phyloP scores from a whole-genome alignment of 2,329 filamentous ascomycete genomes.

The Fusarium newnesense region DNA sequence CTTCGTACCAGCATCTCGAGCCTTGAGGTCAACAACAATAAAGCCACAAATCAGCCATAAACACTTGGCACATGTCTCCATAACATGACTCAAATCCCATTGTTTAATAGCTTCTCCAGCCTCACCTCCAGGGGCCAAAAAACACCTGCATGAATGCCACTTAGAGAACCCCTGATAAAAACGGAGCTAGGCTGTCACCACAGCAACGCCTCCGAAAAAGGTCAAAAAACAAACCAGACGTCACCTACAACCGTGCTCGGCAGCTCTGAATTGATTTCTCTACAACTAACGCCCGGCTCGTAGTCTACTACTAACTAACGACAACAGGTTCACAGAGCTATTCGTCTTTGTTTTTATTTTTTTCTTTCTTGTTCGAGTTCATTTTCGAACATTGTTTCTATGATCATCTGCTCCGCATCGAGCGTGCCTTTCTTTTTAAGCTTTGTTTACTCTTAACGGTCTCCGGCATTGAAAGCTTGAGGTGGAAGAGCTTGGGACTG shows the following conservation, averaged over 20 bases:
- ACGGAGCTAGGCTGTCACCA: conserved; percentile 26
- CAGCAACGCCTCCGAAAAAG: conserved; percentile 33
- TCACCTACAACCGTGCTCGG: conserved; percentile 38
- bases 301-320: conserved; percentile 20
- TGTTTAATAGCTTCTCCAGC: background rate
- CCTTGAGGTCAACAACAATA: background rate
- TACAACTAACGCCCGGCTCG: conserved; percentile 3
- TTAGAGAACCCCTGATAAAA: conserved; percentile 19
- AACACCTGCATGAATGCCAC: conserved; percentile 3
- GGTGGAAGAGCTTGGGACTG: conserved; percentile 4
- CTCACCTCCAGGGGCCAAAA: conserved; percentile 9
- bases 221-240: conserved; percentile 41
- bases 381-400: conserved; percentile 38
- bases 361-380: conserved; percentile 11
- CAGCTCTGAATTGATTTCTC: conserved; percentile 21
- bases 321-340: conserved; percentile 21
- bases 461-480: too few species aligned
- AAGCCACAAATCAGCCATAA: conserved; percentile 1
- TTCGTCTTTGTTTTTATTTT: conserved; percentile 44
- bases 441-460: conserved; percentile 38
- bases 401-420: conserved; percentile 27
- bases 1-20: background rate
- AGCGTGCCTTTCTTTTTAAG: conserved; percentile 28
- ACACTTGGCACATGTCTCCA: background rate
- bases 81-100: background rate